Evolutionary conservation across 2,329 filamentous ascomycete species (phyloP).

Genomic region (Fusarium phyllophilum): DNA sequence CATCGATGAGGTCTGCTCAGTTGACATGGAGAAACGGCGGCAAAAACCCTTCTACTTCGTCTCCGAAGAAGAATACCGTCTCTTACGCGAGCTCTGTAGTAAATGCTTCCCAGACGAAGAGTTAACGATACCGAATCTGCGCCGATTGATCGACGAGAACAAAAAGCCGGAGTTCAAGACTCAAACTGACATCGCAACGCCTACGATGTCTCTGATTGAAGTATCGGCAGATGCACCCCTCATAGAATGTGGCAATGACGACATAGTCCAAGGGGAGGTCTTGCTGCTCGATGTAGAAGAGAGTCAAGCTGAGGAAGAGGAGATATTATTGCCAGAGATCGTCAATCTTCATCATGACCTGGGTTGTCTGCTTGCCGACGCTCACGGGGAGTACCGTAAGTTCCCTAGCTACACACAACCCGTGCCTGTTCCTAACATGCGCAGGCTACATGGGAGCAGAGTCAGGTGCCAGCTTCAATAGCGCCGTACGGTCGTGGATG

Average conservation of each 20-base stretch:
- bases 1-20: not conserved
- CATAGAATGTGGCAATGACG: too few species aligned
- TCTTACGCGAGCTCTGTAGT: fast-evolving
- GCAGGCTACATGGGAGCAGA: not conserved
- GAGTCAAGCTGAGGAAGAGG: not conserved
- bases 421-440: fast-evolving
- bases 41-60: not conserved
- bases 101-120: not conserved
- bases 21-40: not conserved
- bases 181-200: fast-evolving
- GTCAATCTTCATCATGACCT: not conserved
- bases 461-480: not conserved
- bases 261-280: fast-evolving
- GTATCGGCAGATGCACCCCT: not conserved
- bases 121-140: not conserved
- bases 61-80: not conserved
- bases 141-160: not conserved
- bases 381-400: not conserved
- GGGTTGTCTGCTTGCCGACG: not conserved
- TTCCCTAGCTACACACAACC: fast-evolving
- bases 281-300: fast-evolving
- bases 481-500: not conserved
- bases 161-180: not conserved
- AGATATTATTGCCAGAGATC: not conserved
- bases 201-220: not conserved